Percentiles rank a stretch among this genome's conserved stretches.
phyloP scores from a whole-genome alignment of 2,329 filamentous ascomycete genomes.

The Ramularia collo-cygni region DNA sequence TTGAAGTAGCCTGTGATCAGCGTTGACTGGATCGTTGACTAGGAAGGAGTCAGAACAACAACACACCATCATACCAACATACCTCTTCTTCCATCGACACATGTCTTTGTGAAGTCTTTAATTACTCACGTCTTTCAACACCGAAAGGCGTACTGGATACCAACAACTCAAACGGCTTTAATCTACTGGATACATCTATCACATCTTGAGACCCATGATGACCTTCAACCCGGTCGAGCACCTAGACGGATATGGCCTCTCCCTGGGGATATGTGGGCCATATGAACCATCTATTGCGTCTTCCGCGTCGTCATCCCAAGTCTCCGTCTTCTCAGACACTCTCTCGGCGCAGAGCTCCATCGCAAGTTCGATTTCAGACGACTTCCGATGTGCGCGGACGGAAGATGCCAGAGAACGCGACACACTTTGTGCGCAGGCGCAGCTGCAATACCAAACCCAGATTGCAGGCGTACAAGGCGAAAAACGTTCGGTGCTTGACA shows the following conservation, averaged over 20 bases:
- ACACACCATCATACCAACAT: no score
- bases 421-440: slow-evolving; percentile 18
- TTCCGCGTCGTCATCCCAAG: slow-evolving; percentile 67
- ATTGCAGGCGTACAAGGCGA: slow-evolving; percentile 5
- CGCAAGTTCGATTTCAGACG: slow-evolving; percentile 54
- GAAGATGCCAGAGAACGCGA: slow-evolving; percentile 25
- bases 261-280: slow-evolving; percentile 36
- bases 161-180: slow-evolving; percentile 17
- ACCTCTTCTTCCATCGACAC: slow-evolving; percentile 7
- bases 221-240: slow-evolving; percentile 16
- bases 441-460: slow-evolving; percentile 12
- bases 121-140: slow-evolving; percentile 23
- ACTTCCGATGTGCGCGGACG: slow-evolving; percentile 43
- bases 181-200: slow-evolving; percentile 24
- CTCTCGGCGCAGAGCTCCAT: slow-evolving; percentile 44
- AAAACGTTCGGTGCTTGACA: slow-evolving; percentile 5
- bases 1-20: slow-evolving; percentile 18
- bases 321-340: slow-evolving; percentile 68
- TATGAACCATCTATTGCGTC: slow-evolving; percentile 67
- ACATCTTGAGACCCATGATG: slow-evolving; percentile 20
- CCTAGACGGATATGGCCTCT: slow-evolving; percentile 28
- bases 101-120: slow-evolving; percentile 15
- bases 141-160: slow-evolving; percentile 25
- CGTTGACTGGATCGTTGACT: slow-evolving; percentile 10
- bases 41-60: slow-evolving; percentile 4